phyloP scores from a whole-genome alignment of 768 basidiomycete genomes.

The Mycena olivaceomarginata region DNA sequence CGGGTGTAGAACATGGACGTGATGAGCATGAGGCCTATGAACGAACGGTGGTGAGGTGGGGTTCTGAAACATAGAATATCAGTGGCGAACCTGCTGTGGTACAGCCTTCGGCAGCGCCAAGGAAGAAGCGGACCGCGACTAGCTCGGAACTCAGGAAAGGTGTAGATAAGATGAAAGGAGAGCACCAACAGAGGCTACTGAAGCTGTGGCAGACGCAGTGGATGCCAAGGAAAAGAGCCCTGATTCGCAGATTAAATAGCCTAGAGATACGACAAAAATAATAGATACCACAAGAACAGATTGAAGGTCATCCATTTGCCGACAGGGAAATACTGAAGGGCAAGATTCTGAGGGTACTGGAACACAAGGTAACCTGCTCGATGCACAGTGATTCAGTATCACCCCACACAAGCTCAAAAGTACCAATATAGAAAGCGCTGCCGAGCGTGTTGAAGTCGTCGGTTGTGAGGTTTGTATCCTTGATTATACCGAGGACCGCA shows the following conservation, averaged over 20 bases:
- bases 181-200: conserved; percentile 7
- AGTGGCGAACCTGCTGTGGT: no score
- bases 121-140: no score
- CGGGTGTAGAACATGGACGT: no score
- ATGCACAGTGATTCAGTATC: conserved; percentile 8
- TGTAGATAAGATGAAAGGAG: no score
- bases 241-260: not conserved
- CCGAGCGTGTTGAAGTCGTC: conserved; percentile 7
- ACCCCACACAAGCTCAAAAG: not conserved
- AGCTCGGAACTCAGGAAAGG: no score
- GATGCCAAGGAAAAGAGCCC: conserved; percentile 6
- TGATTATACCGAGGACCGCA: conserved; percentile 7
- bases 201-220: conserved; percentile 8
- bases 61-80: no score
- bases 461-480: conserved; percentile 8
- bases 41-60: no score
- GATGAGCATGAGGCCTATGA: no score
- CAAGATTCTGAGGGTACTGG: conserved; percentile 10
- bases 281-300: conserved; percentile 4
- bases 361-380: conserved; percentile 8
- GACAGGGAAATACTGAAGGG: conserved; percentile 12
- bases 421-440: conserved; percentile 11
- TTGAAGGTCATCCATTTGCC: conserved; percentile 14
- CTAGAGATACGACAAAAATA: conserved; percentile 1
- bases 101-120: no score